A percentile compares a stretch with the other conserved stretches of the same genome.
Evolutionary conservation across 306 rosid genomes (phyloP).

Genomic region (Arachis stenosperma): DNA sequence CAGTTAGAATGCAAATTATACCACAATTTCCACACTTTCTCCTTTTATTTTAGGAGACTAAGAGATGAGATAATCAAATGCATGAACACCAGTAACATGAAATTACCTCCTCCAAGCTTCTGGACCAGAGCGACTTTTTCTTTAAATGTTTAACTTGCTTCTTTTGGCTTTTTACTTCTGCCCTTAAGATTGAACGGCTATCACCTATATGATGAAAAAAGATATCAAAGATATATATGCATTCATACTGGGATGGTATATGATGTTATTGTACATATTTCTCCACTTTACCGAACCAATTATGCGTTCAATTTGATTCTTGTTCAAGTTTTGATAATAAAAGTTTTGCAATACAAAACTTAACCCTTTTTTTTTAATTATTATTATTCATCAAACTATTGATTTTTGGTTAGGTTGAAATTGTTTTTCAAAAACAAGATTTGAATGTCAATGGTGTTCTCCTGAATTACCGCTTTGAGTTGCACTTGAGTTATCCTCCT

Average conservation of each 20-base stretch:
- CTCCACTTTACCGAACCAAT: slow-evolving; percentile 33
- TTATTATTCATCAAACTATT: slow-evolving; percentile 15
- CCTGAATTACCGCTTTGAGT: slow-evolving; percentile 54
- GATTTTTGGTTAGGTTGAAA: slow-evolving; percentile 1
- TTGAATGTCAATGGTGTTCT: slow-evolving; percentile 33
- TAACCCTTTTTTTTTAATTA: slow-evolving; percentile 13
- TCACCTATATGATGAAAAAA: slow-evolving; percentile 56
- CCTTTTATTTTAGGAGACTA: not conserved
- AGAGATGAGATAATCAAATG: too few species aligned
- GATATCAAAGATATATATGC: slow-evolving; percentile 10
- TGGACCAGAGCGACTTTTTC: slow-evolving; percentile 90
- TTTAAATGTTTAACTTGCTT: slow-evolving; percentile 72
- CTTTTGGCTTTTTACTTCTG: slow-evolving; percentile 70
- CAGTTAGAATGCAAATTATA: slow-evolving; percentile 39
- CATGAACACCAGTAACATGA: not conserved
- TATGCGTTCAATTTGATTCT: slow-evolving; percentile 4
- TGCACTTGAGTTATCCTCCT: slow-evolving; percentile 56
- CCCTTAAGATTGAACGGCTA: slow-evolving; percentile 53
- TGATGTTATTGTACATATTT: slow-evolving; percentile 6
- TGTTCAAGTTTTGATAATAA: slow-evolving; percentile 5
- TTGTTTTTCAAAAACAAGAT: slow-evolving; percentile 29
- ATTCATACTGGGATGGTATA: slow-evolving; percentile 1
- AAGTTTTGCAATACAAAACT: not conserved
- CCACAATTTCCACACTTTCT: slow-evolving; percentile 8
- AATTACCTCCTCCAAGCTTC: slow-evolving; percentile 86